Conservation (phyloP, 1,284 basidiomycete species). For the Abortiporus biennis region DNA sequence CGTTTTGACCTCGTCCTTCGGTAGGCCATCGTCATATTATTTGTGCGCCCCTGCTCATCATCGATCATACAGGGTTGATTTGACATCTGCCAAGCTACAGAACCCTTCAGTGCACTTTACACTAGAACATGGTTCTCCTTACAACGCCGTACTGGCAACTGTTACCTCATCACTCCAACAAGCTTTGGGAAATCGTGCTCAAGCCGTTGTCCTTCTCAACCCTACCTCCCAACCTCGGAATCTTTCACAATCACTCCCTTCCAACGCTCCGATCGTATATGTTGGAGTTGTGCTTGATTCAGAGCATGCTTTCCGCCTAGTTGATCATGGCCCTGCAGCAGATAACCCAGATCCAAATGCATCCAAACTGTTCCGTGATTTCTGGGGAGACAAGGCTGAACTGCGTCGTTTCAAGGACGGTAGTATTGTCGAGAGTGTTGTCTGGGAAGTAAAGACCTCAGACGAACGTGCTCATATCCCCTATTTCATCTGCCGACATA, state of each 20-base stretch:
- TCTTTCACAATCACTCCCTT: slow-evolving; percentile 46
- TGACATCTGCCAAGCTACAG: slow-evolving; percentile 44
- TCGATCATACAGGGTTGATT: slow-evolving; percentile 46
- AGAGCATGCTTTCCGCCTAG: slow-evolving; percentile 70
- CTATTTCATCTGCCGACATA: slow-evolving; percentile 64
- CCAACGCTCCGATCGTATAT: slow-evolving; percentile 39
- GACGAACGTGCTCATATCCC: slow-evolving; percentile 83
- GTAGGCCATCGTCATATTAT: slow-evolving; percentile 33
- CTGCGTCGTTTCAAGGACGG: slow-evolving; percentile 97
- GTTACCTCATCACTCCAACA: slow-evolving; percentile 52
- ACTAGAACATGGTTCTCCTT: slow-evolving; percentile 57
- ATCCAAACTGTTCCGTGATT: slow-evolving; percentile 64
- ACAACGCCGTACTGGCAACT: slow-evolving; percentile 48
- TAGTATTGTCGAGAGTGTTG: slow-evolving; percentile 87
- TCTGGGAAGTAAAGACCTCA: slow-evolving; percentile 77
- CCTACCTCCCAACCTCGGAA: slow-evolving; percentile 39
- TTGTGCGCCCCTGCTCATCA: slow-evolving; percentile 6
- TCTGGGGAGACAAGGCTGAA: slow-evolving; percentile 94
- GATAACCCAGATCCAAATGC: slow-evolving; percentile 50
- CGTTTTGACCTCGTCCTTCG: slow-evolving; percentile 64
- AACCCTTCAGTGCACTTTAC: slow-evolving; percentile 37
- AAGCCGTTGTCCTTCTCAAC: slow-evolving; percentile 54
- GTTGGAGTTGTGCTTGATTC: slow-evolving; percentile 76
- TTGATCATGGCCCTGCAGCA: slow-evolving; percentile 84
- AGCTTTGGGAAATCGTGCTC: slow-evolving; percentile 68